Evolutionary conservation across 257 asterid species (phyloP), one percentile per base, ranked within the genome.

Genomic region (Forsythia viridissima): DNA sequence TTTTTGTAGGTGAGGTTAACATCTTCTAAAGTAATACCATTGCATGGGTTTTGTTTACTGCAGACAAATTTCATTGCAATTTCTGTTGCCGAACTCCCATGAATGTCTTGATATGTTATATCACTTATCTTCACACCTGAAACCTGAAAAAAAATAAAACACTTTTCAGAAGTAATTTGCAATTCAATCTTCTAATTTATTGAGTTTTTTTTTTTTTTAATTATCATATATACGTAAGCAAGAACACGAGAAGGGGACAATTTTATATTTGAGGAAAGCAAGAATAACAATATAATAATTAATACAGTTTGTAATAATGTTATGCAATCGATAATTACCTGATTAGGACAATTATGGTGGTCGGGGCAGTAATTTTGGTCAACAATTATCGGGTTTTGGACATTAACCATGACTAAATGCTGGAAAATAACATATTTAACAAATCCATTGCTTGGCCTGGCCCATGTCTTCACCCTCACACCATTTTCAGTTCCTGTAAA

Each of bases 301-400:
- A 24, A 24, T 24, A 24, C 24, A 24, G 24, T 24, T 24, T 24
- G 24, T 43, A 8, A 9, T 43, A 9, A 43, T 43, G 48, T 4
- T 9, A 43, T 1, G 15, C 15, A 55, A 57, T 6, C 4, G 3
- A 59, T 20, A 20, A n/a, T 24, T 77, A 86, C 96, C 90, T 87
- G 81, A 12, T 52, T 3, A 6, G 95, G 89, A 43, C 93, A 90
- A 30, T 75, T 63, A 0, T 39, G 1, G 34, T 75, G 13, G 52
- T 73, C 1, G 9, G 95, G 95, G 63, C 95, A 90, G 73, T 90
- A 90, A 39, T 90, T 83, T 80, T 90, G 95, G 77, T 90, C 89
- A 3, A 90, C 84, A 37, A 88, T 84, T 34, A 90, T 85, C 3
- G 92, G 94, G 70, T 90, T 90, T 78, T 80, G 36, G 72, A 90